Evolutionary conservation across 2,329 filamentous ascomycete genomes (phyloP).

Genomic region (Diaporthe humulicola): DNA sequence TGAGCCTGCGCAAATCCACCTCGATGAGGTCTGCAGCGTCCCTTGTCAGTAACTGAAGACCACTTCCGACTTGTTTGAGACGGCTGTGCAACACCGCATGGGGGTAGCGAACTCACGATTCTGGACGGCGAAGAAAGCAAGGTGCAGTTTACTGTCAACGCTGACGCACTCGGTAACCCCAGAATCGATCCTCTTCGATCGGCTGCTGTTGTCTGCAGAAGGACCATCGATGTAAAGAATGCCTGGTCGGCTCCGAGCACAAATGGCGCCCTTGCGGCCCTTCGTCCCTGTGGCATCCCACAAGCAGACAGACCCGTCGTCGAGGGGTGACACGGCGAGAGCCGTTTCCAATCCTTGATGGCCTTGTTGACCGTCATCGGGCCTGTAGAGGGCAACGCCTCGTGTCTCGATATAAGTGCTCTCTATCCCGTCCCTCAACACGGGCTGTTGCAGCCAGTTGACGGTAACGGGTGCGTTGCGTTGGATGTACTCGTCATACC

Average conservation of each 20-base stretch:
- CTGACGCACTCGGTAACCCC: slow-evolving; percentile 86
- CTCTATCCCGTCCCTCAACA: slow-evolving; percentile 54
- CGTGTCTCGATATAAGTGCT: slow-evolving; percentile 74
- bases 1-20: slow-evolving; percentile 82
- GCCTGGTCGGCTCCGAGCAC: slow-evolving; percentile 75
- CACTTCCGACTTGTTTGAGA: neutral
- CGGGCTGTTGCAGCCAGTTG: slow-evolving; percentile 81
- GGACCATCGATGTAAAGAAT: slow-evolving; percentile 73
- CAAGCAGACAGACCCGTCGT: slow-evolving; percentile 88
- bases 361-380: slow-evolving; percentile 63
- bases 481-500: slow-evolving; percentile 92
- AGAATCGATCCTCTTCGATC: slow-evolving; percentile 77
- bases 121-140: slow-evolving; percentile 85
- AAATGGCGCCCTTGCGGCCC: slow-evolving; percentile 70
- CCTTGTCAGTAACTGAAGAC: slow-evolving; percentile 35
- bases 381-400: slow-evolving; percentile 77
- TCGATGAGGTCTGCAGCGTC: slow-evolving; percentile 74
- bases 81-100: slow-evolving; percentile 13
- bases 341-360: slow-evolving; percentile 58
- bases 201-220: slow-evolving; percentile 58
- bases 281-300: slow-evolving; percentile 80
- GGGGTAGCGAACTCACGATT: slow-evolving; percentile 66
- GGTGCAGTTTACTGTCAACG: slow-evolving; percentile 75
- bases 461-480: slow-evolving; percentile 80
- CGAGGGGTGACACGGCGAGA: slow-evolving; percentile 81